These are phyloP conservation scores for Trematosphaeria pertusa DNA, from an alignment of 2,329 filamentous ascomycete species.

Conservation along the genomic window DNA sequence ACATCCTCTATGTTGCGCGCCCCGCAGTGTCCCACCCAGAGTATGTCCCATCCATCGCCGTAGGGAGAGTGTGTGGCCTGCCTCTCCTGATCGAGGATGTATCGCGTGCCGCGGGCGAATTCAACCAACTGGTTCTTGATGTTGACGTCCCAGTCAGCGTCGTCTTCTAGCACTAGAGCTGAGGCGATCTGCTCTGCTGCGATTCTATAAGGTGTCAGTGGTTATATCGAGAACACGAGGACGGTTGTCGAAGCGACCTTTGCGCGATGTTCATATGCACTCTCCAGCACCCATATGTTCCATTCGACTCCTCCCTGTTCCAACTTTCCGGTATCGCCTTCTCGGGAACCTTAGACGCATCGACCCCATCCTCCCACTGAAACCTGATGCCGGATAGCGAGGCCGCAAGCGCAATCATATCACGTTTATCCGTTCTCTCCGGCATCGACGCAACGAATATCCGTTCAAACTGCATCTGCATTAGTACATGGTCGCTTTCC, in stretches of 20 bases:
- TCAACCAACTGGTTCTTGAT: conserved; percentile 12
- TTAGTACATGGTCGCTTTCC: neutral
- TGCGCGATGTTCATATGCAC: conserved; percentile 17
- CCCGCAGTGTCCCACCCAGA: conserved; percentile 47
- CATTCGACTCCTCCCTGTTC: conserved; percentile 10
- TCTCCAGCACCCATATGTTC: conserved; percentile 11
- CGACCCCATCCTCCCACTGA: conserved; percentile 55
- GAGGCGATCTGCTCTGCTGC: conserved; percentile 10
- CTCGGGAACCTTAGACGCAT: conserved; percentile 38
- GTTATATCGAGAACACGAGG: neutral
- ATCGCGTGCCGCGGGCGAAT: conserved; percentile 9
- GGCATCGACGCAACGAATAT: conserved; percentile 61
- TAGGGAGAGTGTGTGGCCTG: conserved; percentile 20
- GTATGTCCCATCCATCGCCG: conserved; percentile 41
- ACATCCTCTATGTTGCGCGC: conserved; percentile 17
- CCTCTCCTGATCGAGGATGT: conserved; percentile 1
- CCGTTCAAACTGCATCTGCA: conserved; percentile 53
- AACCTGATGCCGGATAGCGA: conserved; percentile 53
- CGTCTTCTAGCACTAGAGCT: conserved; percentile 16
- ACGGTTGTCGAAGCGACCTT: neutral
- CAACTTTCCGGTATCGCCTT: conserved; percentile 12
- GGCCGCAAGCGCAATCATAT: conserved; percentile 56
- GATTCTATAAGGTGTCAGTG: conserved; percentile 8
- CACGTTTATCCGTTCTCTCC: conserved; percentile 57
- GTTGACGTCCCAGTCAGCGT: conserved; percentile 19